Base-by-base conservation (phyloP, 805 yeast genomes). In the Kregervanrija fluxuum region DNA sequence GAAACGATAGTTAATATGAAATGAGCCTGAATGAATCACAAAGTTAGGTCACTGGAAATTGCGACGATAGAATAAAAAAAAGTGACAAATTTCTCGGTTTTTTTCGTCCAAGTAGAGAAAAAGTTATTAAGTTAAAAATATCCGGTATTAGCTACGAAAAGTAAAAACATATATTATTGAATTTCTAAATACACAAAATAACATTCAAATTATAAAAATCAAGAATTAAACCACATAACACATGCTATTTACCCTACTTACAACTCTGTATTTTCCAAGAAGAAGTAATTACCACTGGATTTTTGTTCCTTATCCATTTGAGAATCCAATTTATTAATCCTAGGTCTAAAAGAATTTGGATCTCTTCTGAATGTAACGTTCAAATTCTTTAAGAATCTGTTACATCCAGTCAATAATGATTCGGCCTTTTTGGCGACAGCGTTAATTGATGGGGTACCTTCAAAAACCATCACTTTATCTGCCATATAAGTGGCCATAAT, bases 251-350 rank as follows among this genome's bases (percentile, higher is more conserved):
- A 22, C 28, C 13, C 33, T 10, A 22, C 38, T 49, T 49, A 64
- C 47, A 57, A 67, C 62, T 65, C 79, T 38, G 68, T 57, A 55
- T 69, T 79, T 62, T 91, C 99, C 70, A 93, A 77, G 80, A 93
- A 93, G 82, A 93, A 93, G 73, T 85, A 93, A 75, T 91, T 90
- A 49, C 99, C 99, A 41, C 79, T 62, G 37, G 78, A 62, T 72
- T 93, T 93, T 70, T 93, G 99, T 72, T 93, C 98, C 71, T 85
- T 93, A 69, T 93, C 99, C 96, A 93, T 88, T 75, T 93, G 99
- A 44, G 98, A 90, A 62, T 86, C 98, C 62, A 87, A 72, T 71
- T 93, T 93, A 75, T 93, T 93, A 67, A 93, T 93, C 79, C 99
- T 86, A 61, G 99, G 99, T 72, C 99, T 85, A 78, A 79, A 93